Conservation (phyloP, 257 asterid genomes). For the Nicotiana obtusifolia region DNA sequence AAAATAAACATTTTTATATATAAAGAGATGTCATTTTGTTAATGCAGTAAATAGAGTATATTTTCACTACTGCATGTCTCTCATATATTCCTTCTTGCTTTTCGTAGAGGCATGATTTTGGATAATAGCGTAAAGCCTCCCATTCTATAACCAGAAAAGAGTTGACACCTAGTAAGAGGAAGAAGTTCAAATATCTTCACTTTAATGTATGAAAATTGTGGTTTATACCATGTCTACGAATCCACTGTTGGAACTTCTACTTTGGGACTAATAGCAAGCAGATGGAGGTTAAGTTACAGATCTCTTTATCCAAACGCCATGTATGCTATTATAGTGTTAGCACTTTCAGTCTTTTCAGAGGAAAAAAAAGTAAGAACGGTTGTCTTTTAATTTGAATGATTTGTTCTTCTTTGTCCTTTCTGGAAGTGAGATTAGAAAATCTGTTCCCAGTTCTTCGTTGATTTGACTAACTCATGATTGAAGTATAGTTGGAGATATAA, state of each 20-base stretch:
- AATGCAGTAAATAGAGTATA: no score
- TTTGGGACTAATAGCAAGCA: not conserved
- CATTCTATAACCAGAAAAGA: not conserved
- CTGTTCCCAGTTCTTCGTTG: not conserved
- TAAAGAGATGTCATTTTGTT: no score
- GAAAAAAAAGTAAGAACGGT: not conserved
- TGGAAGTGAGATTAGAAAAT: not conserved
- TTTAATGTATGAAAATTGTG: not conserved
- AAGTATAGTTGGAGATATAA: not conserved
- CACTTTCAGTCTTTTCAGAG: not conserved
- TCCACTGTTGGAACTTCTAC: not conserved
- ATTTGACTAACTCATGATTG: not conserved
- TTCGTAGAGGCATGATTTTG: not conserved
- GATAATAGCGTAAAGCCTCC: not conserved
- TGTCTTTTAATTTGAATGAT: not conserved
- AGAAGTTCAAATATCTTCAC: not conserved
- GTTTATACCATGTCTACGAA: not conserved
- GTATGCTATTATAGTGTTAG: not conserved
- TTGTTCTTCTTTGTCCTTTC: not conserved
- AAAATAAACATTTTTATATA: no score
- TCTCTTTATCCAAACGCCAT: not conserved
- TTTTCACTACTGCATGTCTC: no score
- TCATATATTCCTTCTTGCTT: no score
- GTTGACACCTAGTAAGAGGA: not conserved
- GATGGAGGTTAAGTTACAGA: not conserved